A percentile compares a stretch with the other conserved stretches of the same genome.
phyloP scores from a whole-genome alignment of 2,329 filamentous ascomycete species.

The Colletotrichum sp. region DNA sequence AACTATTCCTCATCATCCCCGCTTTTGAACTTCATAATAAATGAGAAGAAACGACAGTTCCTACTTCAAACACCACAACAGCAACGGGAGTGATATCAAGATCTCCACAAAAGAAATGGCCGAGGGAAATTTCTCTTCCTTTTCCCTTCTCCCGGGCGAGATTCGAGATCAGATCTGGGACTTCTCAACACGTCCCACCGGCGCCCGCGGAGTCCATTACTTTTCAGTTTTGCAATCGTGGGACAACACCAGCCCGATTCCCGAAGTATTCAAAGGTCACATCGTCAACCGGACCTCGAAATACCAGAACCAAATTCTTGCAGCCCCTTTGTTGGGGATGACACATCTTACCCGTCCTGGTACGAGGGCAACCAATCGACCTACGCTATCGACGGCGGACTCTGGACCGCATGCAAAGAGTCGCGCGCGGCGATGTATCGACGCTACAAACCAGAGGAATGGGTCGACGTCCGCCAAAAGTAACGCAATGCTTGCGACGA shows the following conservation, averaged over 20 bases:
- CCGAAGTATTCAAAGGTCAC: not conserved
- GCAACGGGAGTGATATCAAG: rapidly evolving
- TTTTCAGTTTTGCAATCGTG: not conserved
- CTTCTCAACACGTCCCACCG: not conserved
- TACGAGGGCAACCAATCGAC: not conserved
- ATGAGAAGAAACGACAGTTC: rapidly evolving
- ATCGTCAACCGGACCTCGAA: not conserved
- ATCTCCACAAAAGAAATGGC: rapidly evolving
- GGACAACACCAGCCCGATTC: rapidly evolving
- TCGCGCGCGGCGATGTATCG: not conserved
- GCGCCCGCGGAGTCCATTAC: not conserved
- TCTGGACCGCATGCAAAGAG: not conserved
- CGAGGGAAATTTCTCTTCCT: not conserved
- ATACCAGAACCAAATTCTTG: not conserved
- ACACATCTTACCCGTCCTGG: not conserved
- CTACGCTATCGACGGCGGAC: not conserved
- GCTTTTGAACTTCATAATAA: too few relatives aligned
- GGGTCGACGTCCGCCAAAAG: not conserved
- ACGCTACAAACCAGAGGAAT: not conserved
- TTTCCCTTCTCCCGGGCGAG: not conserved
- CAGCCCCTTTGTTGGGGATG: not conserved
- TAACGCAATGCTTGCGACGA: not conserved
- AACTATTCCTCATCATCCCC: not conserved
- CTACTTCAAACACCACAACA: not conserved
- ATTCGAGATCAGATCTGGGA: not conserved